A percentile compares a stretch with the other conserved stretches of the same genome.
Conservation (phyloP, 2,329 filamentous ascomycete species). For the Chaetomium globosum region DNA sequence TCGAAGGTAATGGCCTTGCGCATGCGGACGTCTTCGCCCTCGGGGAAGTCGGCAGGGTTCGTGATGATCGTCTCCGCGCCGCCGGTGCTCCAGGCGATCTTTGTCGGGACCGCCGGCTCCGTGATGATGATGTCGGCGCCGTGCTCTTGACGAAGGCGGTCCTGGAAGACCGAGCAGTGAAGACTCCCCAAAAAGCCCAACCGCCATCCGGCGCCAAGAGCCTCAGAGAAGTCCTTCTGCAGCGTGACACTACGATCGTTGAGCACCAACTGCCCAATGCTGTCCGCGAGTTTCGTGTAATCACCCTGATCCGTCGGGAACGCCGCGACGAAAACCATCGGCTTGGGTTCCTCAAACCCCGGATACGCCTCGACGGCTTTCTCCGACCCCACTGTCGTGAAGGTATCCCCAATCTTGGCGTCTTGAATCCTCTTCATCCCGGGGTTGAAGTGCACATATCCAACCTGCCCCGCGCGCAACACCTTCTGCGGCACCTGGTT, state of each 20-base stretch:
- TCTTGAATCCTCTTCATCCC: conserved; percentile 98
- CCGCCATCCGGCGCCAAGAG: conserved; percentile 89
- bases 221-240: conserved; percentile 92
- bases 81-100: conserved; percentile 78
- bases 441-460: conserved; percentile 96
- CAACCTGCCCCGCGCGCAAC: conserved; percentile 88
- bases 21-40: conserved; percentile 55
- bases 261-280: conserved; percentile 87
- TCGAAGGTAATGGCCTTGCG: conserved; percentile 54
- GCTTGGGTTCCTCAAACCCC: conserved; percentile 95
- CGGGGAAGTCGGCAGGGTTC: conserved; percentile 87
- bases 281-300: conserved; percentile 85
- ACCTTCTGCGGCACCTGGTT: conserved; percentile 77
- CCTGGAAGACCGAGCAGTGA: conserved; percentile 98
- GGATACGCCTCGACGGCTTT: conserved; percentile 76
- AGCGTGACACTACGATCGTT: conserved; percentile 95
- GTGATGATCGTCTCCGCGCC: conserved; percentile 71
- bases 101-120: conserved; percentile 90
- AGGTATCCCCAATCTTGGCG: conserved; percentile 94
- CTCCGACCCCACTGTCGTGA: conserved; percentile 79
- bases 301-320: conserved; percentile 92
- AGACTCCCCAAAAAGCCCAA: conserved; percentile 94
- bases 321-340: conserved; percentile 98
- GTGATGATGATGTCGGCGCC: conserved; percentile 96
- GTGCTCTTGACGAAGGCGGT: conserved; percentile 90